phyloP scores from a whole-genome alignment of 2,329 filamentous ascomycete genomes.

The Drechslerella coelobrocha region DNA sequence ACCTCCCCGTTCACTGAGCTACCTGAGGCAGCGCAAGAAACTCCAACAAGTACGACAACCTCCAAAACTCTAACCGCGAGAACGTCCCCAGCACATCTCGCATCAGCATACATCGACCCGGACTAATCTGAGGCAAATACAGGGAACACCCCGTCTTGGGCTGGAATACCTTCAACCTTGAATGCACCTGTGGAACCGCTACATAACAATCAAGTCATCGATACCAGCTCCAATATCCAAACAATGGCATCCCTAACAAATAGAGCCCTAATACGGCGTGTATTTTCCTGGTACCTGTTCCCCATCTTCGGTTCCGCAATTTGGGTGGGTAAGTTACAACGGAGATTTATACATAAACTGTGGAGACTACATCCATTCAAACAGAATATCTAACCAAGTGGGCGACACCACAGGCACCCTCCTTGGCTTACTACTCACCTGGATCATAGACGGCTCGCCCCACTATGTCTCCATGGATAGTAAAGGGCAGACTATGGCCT shows the following conservation, averaged over 20 bases:
- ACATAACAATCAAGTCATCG: no score
- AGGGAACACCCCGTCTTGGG: no score
- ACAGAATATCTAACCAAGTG: slow-evolving; percentile 1
- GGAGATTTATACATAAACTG: background rate
- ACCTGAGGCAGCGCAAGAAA: no score
- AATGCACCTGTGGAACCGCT: no score
- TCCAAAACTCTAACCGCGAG: no score
- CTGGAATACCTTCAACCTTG: no score
- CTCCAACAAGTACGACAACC: no score
- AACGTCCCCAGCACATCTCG: no score
- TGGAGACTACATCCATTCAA: background rate
- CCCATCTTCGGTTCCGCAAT: slow-evolving; percentile 32
- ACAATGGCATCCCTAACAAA: slow-evolving; percentile 8
- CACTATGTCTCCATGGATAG: slow-evolving; percentile 69
- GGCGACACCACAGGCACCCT: slow-evolving; percentile 63
- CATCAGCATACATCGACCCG: no score
- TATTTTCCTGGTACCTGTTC: slow-evolving; percentile 43
- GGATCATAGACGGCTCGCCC: slow-evolving; percentile 67
- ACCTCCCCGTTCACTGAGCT: no score
- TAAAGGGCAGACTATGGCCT: slow-evolving; percentile 68
- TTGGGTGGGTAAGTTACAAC: slow-evolving; percentile 36
- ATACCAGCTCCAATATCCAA: no score
- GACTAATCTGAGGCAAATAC: no score
- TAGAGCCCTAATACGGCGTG: slow-evolving; percentile 4
- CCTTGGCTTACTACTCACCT: slow-evolving; percentile 73